Base-by-base conservation (phyloP, 225 moss, liverwort and hornwort genomes). In the Lunularia cruciata region DNA sequence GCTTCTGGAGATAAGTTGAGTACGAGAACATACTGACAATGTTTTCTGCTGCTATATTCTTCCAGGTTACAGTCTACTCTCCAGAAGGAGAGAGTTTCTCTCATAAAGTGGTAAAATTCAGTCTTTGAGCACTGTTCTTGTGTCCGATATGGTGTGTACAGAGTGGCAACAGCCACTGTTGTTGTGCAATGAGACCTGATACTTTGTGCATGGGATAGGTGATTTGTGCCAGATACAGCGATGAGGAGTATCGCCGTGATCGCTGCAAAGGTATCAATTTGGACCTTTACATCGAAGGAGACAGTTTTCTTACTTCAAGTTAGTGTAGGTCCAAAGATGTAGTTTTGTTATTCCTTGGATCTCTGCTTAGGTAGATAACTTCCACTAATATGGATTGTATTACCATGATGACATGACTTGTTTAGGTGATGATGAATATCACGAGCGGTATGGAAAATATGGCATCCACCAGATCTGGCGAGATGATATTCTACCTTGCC, bases 401-500 rank as follows among this genome's bases (percentile, higher is more conserved):
- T n/a, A n/a, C n/a, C n/a, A n/a, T n/a, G n/a, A n/a, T n/a, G n/a
- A n/a, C n/a, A n/a, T n/a, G n/a, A n/a, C 18, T 57, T 55, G 58
- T 38, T 42, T 52, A 79, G 79, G 84, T 58, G 73, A 57, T 47
- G 77, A 86, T 68, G 95, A 90, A 79, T 96, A 88, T 57, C 31
- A 90, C 46, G 82, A 60, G 70, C 85, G 86, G 39, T 92, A 89
- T 65, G 95, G 95, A 65, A 85, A 77, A 69, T 76, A 81, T 73
- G 73, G 83, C 45, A 89, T 96, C 73, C 64, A 87, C 31, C 83
- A 87, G 65, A 89, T 96, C 47, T 96, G 90, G 90, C 83, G 83
- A 40, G 90, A 96, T 76, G 95, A 96, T 71, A 92, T 96, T 67
- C 77, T 89, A 62, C 95, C 95, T 33, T 96, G 95, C 79, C 81